Base-by-base conservation (phyloP, 2,329 filamentous ascomycete genomes). In the Cryphonectria japonica region DNA sequence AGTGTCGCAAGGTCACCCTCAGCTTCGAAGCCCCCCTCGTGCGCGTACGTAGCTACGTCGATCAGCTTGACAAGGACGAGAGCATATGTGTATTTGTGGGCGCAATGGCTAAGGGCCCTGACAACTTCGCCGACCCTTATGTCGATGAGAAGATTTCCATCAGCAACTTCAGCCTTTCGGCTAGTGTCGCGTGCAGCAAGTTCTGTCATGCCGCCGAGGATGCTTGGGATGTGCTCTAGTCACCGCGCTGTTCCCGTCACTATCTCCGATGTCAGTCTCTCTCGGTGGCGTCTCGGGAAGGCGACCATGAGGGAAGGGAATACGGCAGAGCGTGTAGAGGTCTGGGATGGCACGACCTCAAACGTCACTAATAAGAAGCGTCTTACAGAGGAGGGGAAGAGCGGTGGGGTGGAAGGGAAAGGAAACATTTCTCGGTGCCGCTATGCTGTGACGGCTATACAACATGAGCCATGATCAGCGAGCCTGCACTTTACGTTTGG, bases 141-240 rank as follows among this genome's bases (percentile, higher is more conserved):
- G 97, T 98, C 78, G 95, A 98, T 79, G 96, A 99, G 83, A 93
- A 97, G 78, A 98, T 99, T 79, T 94, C 93, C 77, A 98, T 99
- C 84, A 98, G 95, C 87, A 97, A 98, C 82, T 99, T 93, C 87
- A 97, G 95, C 79, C 87, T 99, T 74, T 97, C 94, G 78, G 96
- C 96, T 73, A 98, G 95, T 85, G 96, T 99, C 73, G 95, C 96
- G 60, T 99, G 96, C 87, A 98, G 95, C 89, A 99, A 98, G 83
- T 98, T 99, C 86, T 98, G 96, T 83, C 96, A 99, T 82, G 96
- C 95, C 57, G 95, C 95, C 60, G 96, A 99, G 83, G 96, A 99
- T 81, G 92, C 92, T 50, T 99, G 96, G 96, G 91, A 93, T 79
- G 93, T 99, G 76, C 88, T 98, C 78, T 99, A 68, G 57, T 54